These are phyloP conservation scores for Amanita exitialis DNA, from an alignment of 768 basidiomycete species.

Conservation along the genomic window DNA sequence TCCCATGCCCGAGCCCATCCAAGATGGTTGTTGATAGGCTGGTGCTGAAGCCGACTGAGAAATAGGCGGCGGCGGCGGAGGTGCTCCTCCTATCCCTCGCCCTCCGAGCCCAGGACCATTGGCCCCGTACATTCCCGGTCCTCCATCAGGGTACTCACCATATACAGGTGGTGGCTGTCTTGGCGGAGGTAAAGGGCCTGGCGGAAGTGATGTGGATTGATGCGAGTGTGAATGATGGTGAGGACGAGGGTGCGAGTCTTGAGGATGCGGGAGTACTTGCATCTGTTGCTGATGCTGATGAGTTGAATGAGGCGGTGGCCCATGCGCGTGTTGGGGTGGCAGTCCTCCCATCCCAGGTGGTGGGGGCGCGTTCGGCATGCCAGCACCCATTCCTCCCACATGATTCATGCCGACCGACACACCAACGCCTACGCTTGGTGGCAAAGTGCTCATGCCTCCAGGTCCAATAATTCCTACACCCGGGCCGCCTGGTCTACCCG, in stretches of 20 bases:
- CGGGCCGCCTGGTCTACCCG: not conserved
- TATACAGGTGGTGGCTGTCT: not conserved
- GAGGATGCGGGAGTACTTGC: constrained; percentile 4
- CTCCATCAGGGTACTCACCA: constrained; percentile 3
- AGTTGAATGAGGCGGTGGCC: not conserved
- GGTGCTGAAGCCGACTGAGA: not conserved
- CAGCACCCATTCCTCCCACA: constrained; percentile 4
- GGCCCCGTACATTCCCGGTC: not conserved
- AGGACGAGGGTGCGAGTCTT: not conserved
- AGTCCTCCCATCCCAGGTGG: constrained; percentile 1
- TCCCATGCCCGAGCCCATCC: constrained; percentile 26
- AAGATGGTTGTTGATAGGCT: constrained; percentile 12
- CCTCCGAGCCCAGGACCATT: not conserved
- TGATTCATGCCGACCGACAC: constrained; percentile 1
- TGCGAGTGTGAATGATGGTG: constrained; percentile 6
- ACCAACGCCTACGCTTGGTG: not conserved
- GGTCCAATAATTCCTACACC: constrained; percentile 6
- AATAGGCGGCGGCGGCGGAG: constrained; percentile 1
- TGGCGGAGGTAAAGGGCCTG: not conserved
- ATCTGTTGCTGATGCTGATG: constrained; percentile 10
- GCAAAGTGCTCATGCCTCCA: constrained; percentile 4
- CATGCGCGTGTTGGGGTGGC: not conserved
- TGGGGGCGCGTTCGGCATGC: constrained; percentile 7
- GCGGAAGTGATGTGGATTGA: not conserved
- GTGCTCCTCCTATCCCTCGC: not conserved